A percentile compares a stretch with the other conserved stretches of the same genome.
Conservation (phyloP, 805 yeast species). For the Candida tammaniensis region DNA sequence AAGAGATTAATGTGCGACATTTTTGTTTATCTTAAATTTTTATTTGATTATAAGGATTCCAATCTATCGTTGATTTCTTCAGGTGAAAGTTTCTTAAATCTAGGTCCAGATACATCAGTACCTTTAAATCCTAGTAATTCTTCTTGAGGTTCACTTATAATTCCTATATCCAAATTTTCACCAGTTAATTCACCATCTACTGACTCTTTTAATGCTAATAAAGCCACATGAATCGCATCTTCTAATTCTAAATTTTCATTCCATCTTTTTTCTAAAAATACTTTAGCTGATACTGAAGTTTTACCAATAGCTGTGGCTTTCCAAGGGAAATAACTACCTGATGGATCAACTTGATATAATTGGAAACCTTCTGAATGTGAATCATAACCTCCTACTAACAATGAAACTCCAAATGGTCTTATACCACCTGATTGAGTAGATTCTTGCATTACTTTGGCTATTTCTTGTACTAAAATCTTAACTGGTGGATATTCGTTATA, state of each 20-base stretch:
- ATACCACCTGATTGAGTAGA: conserved; percentile 99
- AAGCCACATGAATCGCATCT: conserved; percentile 96
- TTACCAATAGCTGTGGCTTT: conserved; percentile 99
- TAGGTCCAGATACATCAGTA: conserved; percentile 79
- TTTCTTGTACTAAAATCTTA: conserved; percentile 85
- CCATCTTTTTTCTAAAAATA: conserved; percentile 97
- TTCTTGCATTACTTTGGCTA: conserved; percentile 96
- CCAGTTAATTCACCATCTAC: conserved; percentile 98
- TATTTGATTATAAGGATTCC: conserved; percentile 42
- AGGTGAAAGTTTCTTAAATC: conserved; percentile 77
- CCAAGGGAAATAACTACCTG: conserved; percentile 98
- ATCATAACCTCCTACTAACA: conserved; percentile 92
- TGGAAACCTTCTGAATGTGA: conserved; percentile 65
- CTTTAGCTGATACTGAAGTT: conserved; percentile 93
- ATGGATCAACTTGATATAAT: conserved; percentile 95
- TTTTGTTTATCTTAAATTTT: no score
- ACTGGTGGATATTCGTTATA: conserved; percentile 98
- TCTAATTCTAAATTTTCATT: conserved; percentile 94
- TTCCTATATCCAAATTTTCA: conserved; percentile 88
- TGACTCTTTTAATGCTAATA: conserved; percentile 89
- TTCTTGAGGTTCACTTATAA: conserved; percentile 81
- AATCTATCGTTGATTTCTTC: conserved; percentile 96
- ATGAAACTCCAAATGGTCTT: conserved; percentile 96
- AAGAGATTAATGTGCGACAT: no score
- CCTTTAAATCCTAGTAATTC: conserved; percentile 84